These are phyloP conservation scores for Neonectria sp. DNA, from an alignment of 2,329 filamentous ascomycete genomes.

Conservation along the genomic window DNA sequence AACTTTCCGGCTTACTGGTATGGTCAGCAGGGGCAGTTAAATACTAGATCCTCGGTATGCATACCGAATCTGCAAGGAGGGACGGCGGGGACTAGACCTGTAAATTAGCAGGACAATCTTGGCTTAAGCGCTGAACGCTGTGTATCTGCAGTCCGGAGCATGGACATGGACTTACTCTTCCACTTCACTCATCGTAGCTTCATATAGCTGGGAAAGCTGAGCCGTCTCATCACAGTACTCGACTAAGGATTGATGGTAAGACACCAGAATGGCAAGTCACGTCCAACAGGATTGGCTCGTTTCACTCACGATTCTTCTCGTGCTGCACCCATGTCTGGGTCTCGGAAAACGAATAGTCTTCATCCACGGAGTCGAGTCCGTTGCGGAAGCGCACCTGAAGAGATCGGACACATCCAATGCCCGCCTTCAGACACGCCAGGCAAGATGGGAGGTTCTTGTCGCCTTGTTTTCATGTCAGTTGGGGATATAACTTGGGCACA, in stretches of 20 bases:
- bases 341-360: conserved; percentile 22
- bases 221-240: conserved; percentile 31
- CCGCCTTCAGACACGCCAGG: conserved; percentile 30
- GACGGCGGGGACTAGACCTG: background rate
- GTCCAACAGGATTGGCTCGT: background rate
- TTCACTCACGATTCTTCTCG: conserved; percentile 18
- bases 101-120: background rate
- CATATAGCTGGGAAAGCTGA: conserved; percentile 27
- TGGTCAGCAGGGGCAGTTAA: background rate
- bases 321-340: conserved; percentile 27
- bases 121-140: background rate
- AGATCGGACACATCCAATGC: conserved; percentile 34
- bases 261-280: background rate
- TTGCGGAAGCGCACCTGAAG: conserved; percentile 38
- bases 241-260: conserved; percentile 8
- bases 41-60: background rate
- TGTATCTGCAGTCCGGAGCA: background rate
- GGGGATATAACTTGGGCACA: background rate
- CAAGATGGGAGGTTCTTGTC: conserved; percentile 35
- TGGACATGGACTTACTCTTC: conserved; percentile 11
- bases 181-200: background rate
- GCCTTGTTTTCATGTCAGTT: conserved; percentile 17
- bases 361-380: conserved; percentile 26
- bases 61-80: conserved; percentile 15
- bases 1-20: conserved; percentile 11